phyloP scores from a whole-genome alignment of 768 basidiomycete species.

The Phanerochaete carnosa region DNA sequence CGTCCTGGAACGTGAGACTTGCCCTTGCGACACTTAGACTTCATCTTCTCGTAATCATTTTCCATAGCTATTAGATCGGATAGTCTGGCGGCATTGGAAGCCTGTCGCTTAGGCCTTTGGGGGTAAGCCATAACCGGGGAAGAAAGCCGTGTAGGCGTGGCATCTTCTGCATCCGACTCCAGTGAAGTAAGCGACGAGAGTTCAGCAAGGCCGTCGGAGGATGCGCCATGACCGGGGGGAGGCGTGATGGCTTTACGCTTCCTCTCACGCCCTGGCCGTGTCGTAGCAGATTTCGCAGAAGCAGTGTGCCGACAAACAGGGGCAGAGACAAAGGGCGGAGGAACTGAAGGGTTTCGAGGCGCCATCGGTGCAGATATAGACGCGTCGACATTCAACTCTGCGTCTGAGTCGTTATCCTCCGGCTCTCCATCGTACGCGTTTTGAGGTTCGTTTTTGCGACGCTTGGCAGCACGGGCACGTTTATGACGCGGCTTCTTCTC shows the following conservation, averaged over 20 bases:
- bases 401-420: not conserved
- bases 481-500: not conserved
- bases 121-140: too few relatives aligned
- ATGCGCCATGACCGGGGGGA: not conserved
- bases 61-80: not conserved
- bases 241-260: not conserved
- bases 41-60: not conserved
- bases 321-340: too few relatives aligned
- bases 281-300: too few relatives aligned
- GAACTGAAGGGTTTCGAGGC: too few relatives aligned
- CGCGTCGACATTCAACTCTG: not conserved
- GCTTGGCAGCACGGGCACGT: not conserved
- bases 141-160: too few relatives aligned
- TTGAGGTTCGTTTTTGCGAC: not conserved
- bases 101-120: conserved; percentile 12
- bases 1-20: not conserved
- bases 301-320: too few relatives aligned
- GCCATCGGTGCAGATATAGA: too few relatives aligned
- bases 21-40: not conserved
- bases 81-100: conserved; percentile 1
- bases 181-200: not conserved
- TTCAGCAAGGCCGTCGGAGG: not conserved
- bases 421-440: not conserved
- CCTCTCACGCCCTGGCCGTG: not conserved
- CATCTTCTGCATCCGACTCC: not conserved